Evolutionary conservation across 306 rosid species (phyloP).

Genomic region (Prunus salicina): DNA sequence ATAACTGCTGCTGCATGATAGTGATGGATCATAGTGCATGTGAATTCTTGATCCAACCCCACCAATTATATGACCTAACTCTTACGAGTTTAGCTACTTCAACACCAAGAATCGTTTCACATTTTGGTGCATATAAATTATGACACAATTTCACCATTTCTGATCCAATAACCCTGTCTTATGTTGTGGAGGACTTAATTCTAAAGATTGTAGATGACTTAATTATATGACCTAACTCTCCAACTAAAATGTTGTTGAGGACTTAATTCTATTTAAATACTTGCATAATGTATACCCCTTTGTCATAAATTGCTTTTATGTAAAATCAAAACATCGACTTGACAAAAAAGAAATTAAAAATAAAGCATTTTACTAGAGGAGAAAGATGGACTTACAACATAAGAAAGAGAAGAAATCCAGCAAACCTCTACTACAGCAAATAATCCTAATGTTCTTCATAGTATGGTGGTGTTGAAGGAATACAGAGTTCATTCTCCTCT

Average conservation of each 20-base stretch:
- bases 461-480: conserved; percentile 86
- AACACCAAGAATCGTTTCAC: neutral
- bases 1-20: conserved; percentile 8
- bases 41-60: neutral
- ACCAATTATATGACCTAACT: neutral
- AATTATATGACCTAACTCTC: no score
- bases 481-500: conserved; percentile 52
- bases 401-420: conserved; percentile 10
- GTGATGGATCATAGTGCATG: neutral
- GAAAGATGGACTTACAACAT: conserved; percentile 27
- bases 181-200: neutral
- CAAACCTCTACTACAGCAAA: conserved; percentile 3
- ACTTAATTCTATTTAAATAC: neutral
- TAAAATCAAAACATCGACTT: neutral
- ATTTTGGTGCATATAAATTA: neutral
- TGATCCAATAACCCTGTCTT: neutral
- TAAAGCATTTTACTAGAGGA: conserved; percentile 19
- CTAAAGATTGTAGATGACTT: no score
- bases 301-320: no score
- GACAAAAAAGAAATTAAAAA: neutral
- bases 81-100: neutral
- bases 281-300: neutral
- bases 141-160: neutral
- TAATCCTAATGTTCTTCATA: conserved; percentile 55
- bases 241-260: neutral